Conservation (phyloP, 2,329 filamentous ascomycete species). For the Alternaria arborescens region DNA sequence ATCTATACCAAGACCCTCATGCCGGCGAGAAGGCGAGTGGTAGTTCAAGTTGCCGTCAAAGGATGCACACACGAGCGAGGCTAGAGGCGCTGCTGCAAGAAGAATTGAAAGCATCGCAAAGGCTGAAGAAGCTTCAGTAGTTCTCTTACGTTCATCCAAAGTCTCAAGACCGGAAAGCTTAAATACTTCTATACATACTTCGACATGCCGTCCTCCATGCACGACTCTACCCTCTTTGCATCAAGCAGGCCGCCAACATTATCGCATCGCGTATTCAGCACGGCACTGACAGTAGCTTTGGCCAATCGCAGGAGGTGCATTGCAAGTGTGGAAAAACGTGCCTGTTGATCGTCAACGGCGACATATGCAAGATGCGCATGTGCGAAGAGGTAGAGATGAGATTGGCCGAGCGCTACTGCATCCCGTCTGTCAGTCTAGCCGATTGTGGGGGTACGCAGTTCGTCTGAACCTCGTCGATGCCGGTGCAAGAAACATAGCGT, state of each 20-base stretch:
- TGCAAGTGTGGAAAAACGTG: constrained; percentile 20
- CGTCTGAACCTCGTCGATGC: not conserved
- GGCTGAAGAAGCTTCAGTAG: not conserved
- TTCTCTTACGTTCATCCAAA: not conserved
- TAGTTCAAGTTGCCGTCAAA: constrained; percentile 68
- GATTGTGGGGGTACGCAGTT: not conserved
- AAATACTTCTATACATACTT: constrained; percentile 4
- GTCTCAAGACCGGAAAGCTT: not conserved
- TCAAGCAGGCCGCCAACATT: not conserved
- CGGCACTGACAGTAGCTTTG: not conserved
- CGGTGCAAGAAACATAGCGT: not conserved
- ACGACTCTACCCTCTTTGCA: not conserved
- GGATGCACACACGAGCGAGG: constrained; percentile 26
- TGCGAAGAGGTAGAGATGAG: constrained; percentile 7
- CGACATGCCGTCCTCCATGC: constrained; percentile 2
- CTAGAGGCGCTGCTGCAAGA: constrained; percentile 25
- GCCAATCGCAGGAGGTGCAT: constrained; percentile 13
- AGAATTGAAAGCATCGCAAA: constrained; percentile 26
- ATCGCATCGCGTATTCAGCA: constrained; percentile 7
- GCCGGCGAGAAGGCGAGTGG: constrained; percentile 69
- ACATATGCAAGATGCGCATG: constrained; percentile 23
- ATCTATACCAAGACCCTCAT: constrained; percentile 69
- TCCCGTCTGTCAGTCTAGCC: not conserved
- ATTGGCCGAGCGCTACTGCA: constrained; percentile 16
- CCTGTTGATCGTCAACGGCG: constrained; percentile 19